Evolutionary conservation across 106 monocot species (phyloP).

Genomic region (Acanthochlamys bracteata): DNA sequence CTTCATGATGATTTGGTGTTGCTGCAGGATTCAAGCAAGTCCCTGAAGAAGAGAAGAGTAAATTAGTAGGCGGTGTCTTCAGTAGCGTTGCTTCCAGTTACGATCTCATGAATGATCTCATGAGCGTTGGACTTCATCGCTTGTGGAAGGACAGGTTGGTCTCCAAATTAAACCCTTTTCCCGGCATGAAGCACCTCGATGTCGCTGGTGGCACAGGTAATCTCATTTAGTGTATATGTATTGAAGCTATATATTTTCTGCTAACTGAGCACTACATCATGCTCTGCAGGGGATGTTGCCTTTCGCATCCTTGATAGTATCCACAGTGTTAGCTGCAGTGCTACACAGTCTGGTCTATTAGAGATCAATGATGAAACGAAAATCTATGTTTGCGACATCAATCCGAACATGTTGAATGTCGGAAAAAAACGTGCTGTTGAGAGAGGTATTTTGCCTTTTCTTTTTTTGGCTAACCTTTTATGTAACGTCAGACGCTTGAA

Average conservation of each 20-base stretch:
- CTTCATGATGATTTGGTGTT: too few relatives aligned
- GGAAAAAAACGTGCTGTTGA: slow-evolving; percentile 83
- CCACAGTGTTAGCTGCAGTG: slow-evolving; percentile 58
- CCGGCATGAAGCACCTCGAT: slow-evolving; percentile 99
- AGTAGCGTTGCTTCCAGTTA: slow-evolving; percentile 87
- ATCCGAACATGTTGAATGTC: slow-evolving; percentile 79
- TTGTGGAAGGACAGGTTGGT: slow-evolving; percentile 97
- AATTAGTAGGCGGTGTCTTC: slow-evolving; percentile 89
- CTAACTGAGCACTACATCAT: too few relatives aligned
- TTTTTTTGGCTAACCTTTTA: too few relatives aligned
- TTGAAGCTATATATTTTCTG: too few relatives aligned
- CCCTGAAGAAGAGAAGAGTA: slow-evolving; percentile 80
- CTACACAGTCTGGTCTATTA: slow-evolving; percentile 29
- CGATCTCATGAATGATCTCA: slow-evolving; percentile 96
- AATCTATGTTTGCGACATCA: slow-evolving; percentile 85
- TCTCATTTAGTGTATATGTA: too few relatives aligned
- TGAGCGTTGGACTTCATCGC: slow-evolving; percentile 87
- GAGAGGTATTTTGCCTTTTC: slow-evolving; percentile 37
- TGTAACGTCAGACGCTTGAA: too few relatives aligned
- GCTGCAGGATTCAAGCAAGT: slow-evolving; percentile 81
- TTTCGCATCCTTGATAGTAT: slow-evolving; percentile 75
- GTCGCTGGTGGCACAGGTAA: slow-evolving; percentile 95
- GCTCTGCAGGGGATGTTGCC: slow-evolving; percentile 85
- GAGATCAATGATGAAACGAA: slow-evolving; percentile 60
- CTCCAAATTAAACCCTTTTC: slow-evolving; percentile 80